A percentile compares a stretch with the other conserved stretches of the same genome.
phyloP scores from a whole-genome alignment of 176 grass and related monocot genomes.

The Alloteropsis semialata region DNA sequence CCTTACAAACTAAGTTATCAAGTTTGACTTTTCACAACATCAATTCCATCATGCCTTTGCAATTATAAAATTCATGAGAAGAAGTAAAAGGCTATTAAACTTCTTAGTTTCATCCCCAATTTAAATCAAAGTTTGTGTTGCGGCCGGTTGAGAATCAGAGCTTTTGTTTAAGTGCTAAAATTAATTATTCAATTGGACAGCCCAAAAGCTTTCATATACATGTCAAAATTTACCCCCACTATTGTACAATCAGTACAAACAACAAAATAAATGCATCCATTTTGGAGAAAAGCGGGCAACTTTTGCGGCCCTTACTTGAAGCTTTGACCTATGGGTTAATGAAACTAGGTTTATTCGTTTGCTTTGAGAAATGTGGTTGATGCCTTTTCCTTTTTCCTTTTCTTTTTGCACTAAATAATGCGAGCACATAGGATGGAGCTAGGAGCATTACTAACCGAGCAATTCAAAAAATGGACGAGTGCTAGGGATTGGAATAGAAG shows the following conservation, averaged over 20 bases:
- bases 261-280: not conserved
- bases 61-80: not conserved
- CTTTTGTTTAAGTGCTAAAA: not conserved
- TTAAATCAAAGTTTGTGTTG: not conserved
- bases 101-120: not conserved
- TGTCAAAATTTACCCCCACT: not conserved
- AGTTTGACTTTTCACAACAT: conserved; percentile 33
- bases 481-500: conserved; percentile 3
- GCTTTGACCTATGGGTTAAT: conserved; percentile 23
- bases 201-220: not conserved
- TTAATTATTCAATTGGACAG: not conserved
- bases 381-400: not conserved
- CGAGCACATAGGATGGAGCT: not conserved
- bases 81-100: not conserved
- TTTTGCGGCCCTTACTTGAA: conserved; percentile 12
- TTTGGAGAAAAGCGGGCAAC: not conserved
- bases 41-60: conserved; percentile 8
- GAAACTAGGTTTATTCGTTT: conserved; percentile 13
- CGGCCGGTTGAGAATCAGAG: not conserved
- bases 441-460: not conserved
- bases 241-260: not conserved
- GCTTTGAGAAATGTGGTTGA: conserved; percentile 1
- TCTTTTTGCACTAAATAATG: not conserved
- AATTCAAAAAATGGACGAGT: conserved; percentile 9
- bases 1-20: conserved; percentile 34